Evolutionary conservation across 257 asterid species (phyloP), one percentile per base, ranked within the genome.

Genomic region (Solanum etuberosum): DNA sequence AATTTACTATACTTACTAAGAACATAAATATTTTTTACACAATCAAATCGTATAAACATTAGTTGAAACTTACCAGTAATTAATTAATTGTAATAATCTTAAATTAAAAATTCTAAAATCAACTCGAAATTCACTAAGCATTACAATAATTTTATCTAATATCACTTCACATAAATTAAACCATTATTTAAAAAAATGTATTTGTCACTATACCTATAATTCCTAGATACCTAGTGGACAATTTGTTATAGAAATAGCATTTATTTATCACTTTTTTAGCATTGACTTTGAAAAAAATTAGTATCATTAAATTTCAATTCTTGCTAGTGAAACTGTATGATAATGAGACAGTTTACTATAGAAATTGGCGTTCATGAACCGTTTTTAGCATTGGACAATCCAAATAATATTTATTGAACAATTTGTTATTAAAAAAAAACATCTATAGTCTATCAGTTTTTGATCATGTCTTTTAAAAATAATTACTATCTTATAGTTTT

Each of bases 391-490:
- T 23, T 9, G 6, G 29, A 23, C 27, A 23, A 21, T 59, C 5
- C 7, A 59, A 9, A 59, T 59, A 59, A 23, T 59, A 9, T 59
- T 6, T 21, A 59, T 23, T 59, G 14, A 21, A 23, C 2, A 59
- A 59, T 59, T 59, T 59, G 14, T 59, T n/a, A 59, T 23, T 21
- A 23, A 23, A 23, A 48, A 23, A 48, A 23, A 59, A 23, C 1
- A 59, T 59, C 29, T 4, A 59, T 9, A 0, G 25, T 2, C 8
- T 0, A 23, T 59, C 9, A 16, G 0, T 23, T 59, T 59, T 4
- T 7, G 9, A n/a, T 59, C 29, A 59, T 23, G 11, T 59, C 3
- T 59, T 23, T 2, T 21, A 9, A 59, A 23, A 59, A 4, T 0
- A 59, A 59, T 23, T 23, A 59, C 12, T 23, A 23, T 23, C 9